Base-by-base conservation (phyloP, 345 rosid species). In the Dipteronia sinensis region DNA sequence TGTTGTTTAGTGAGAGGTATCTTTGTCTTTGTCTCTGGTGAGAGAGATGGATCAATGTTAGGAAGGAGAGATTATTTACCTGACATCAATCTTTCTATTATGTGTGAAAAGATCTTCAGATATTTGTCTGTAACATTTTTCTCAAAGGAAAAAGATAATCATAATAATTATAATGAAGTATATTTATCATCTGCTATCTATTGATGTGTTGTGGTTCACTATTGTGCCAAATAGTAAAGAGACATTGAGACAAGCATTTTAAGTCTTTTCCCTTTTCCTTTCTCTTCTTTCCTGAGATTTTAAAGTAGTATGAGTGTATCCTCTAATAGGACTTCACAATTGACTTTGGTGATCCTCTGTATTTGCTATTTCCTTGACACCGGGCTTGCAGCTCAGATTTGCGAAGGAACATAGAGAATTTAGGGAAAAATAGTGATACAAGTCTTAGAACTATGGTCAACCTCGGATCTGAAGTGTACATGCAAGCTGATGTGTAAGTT, bases 401-500 rank as follows among this genome's bases (percentile, higher is more conserved):
- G 89, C 86, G 90, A 62, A 88, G 77, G 78, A 92, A 89, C 72
- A 80, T 94, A 71, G 94, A 90, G 80, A 92, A 86, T 73, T 82
- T 94, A 56, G 94, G 92, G 86, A 83, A 85, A 73, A 94, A 96
- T 80, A 88, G 85, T 73, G 89, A 91, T 59, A 94, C 94, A n/a
- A 92, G 86, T 87, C 92, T 96, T 38, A 89, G 89, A 82, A 94
- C 99, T 20, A 55, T 87, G 90, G 98, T 94, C 76, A 94, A 96
- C 79, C 88, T 96, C n/a, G 99, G 98, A 71, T 94, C 99, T 77
- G 98, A 94, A 79, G 94, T 96, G 13, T 92, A 91, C 85, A 79
- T 92, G 97, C 98, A 96, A 82, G 97, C 98, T 49, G 93, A 92
- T 84, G 98, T 92, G 98, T 94, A 87, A 76, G 98, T 82, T 29